Conservation (phyloP, 352 stramenopile species). For the Plasmopara halstedii region DNA sequence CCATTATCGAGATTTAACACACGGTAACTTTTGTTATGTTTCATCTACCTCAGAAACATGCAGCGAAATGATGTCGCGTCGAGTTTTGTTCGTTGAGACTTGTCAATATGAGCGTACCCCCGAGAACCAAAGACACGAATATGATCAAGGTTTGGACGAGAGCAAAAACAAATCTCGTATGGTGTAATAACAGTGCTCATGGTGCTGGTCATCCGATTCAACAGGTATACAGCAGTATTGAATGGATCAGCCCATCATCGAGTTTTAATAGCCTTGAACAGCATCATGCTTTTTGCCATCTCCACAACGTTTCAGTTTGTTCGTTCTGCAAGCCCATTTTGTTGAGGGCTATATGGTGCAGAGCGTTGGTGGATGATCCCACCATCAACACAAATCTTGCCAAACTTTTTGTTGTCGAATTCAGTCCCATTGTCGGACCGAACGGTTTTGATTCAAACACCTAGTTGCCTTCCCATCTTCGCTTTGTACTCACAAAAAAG, state of each 20-base stretch:
- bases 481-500: no score
- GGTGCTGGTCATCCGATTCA: neutral
- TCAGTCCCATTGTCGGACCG: no score
- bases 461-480: no score
- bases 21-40: neutral
- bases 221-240: neutral
- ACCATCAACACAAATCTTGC: no score
- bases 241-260: neutral
- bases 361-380: neutral
- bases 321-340: neutral
- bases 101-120: neutral
- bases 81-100: neutral
- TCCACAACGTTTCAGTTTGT: neutral
- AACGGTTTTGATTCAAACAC: no score
- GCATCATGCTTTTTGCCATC: neutral
- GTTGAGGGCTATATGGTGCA: neutral
- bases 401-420: no score
- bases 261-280: neutral
- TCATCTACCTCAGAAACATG: neutral
- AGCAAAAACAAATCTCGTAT: neutral
- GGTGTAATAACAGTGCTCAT: neutral
- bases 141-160: neutral
- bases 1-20: neutral
- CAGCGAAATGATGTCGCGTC: neutral
- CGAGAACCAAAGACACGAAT: neutral